Conservation (phyloP, 495 filamentous ascomycete species). For the Penicillium malachiteum region DNA sequence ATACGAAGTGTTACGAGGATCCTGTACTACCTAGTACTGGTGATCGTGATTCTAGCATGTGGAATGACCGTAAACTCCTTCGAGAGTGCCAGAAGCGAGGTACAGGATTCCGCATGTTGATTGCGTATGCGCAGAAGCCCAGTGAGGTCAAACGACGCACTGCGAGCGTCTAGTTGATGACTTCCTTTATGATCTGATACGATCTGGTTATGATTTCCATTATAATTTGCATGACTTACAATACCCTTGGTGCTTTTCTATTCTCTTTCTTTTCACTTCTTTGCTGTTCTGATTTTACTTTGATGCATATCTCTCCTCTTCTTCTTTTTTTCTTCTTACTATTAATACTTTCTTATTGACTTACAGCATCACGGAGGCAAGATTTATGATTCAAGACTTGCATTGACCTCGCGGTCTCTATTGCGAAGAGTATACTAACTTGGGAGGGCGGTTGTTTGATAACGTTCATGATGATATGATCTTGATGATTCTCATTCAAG, state of each 20-base stretch:
- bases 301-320: background rate
- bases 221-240: conserved; percentile 2
- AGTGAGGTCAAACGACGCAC: conserved; percentile 56
- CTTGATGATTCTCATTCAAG: conserved; percentile 3
- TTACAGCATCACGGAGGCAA: conserved; percentile 8
- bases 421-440: conserved; percentile 7
- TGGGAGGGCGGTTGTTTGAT: background rate
- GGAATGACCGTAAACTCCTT: conserved; percentile 72
- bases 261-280: background rate
- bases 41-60: conserved; percentile 64
- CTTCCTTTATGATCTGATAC: background rate
- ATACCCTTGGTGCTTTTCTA: conserved; percentile 15
- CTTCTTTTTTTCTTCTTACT: background rate
- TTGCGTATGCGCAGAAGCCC: conserved; percentile 88
- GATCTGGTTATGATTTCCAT: conserved; percentile 6
- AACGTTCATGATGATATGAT: conserved; percentile 7
- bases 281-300: background rate
- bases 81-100: conserved; percentile 82
- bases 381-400: conserved; percentile 16
- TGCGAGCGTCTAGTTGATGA: conserved; percentile 46
- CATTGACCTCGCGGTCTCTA: conserved; percentile 25
- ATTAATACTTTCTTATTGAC: background rate
- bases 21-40: conserved; percentile 51
- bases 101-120: conserved; percentile 84
- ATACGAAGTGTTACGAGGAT: conserved; percentile 84